A percentile compares a stretch with the other conserved stretches of the same genome.
These are phyloP conservation scores for Nicotiana otophora DNA, from an alignment of 257 asterid genomes.

Conservation along the genomic window DNA sequence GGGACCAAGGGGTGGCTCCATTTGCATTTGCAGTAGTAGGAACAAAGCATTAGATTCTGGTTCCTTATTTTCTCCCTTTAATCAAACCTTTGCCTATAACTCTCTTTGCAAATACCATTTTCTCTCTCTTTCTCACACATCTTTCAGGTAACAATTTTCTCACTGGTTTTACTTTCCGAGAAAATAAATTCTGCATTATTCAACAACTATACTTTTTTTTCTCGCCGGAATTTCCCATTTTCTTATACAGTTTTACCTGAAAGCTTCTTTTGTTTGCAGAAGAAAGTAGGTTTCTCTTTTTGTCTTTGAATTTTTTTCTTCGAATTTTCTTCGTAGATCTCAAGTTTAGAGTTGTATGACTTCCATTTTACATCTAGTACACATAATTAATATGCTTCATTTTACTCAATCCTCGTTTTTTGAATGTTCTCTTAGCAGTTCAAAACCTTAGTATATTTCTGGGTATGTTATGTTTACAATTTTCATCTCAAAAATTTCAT, in stretches of 20 bases:
- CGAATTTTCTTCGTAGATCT: background rate
- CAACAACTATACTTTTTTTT: background rate
- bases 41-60: constrained; percentile 44
- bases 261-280: background rate
- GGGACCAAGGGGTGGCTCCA: background rate
- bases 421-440: too few relatives aligned
- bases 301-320: background rate
- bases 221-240: background rate
- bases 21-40: background rate
- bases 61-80: constrained; percentile 20
- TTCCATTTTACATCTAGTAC: background rate
- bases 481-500: too few relatives aligned
- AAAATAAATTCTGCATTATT: background rate
- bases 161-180: background rate
- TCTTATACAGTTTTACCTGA: background rate
- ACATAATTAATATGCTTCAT: background rate
- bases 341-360: background rate
- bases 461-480: too few relatives aligned
- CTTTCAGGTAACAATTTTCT: background rate
- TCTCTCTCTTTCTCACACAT: background rate
- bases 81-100: background rate
- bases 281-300: background rate
- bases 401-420: background rate
- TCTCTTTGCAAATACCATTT: background rate
- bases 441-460: too few relatives aligned